Evolutionary conservation across 352 stramenopile species (phyloP).

Genomic region (Globisporangium perplexum): DNA sequence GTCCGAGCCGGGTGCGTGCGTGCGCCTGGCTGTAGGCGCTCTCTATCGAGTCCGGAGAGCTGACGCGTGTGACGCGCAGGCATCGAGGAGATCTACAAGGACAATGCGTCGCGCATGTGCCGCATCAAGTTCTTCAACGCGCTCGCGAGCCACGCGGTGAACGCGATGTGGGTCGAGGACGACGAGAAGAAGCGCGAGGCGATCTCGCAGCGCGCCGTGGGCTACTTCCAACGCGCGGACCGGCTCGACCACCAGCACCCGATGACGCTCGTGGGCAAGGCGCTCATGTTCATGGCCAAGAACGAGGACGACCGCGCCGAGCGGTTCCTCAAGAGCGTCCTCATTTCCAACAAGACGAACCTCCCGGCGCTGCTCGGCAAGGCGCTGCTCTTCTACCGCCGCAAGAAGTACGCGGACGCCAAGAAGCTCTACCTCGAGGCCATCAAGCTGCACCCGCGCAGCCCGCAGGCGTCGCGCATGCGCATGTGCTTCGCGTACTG

Average conservation of each 20-base stretch:
- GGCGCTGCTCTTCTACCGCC: slow-evolving; percentile 81
- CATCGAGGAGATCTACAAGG: slow-evolving; percentile 88
- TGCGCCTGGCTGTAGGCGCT: background rate
- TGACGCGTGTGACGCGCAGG: slow-evolving; percentile 10
- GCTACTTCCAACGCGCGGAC: slow-evolving; percentile 84
- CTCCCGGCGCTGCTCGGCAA: slow-evolving; percentile 83
- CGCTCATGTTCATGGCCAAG: slow-evolving; percentile 91
- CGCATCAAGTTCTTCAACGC: slow-evolving; percentile 90
- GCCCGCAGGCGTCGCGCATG: slow-evolving; percentile 86
- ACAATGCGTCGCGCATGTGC: slow-evolving; percentile 75
- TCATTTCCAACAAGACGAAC: slow-evolving; percentile 87
- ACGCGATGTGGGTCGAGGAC: slow-evolving; percentile 87
- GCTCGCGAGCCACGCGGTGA: slow-evolving; percentile 78
- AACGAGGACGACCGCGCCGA: slow-evolving; percentile 89
- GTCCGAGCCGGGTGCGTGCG: slow-evolving; percentile 47
- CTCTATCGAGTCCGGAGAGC: too few species aligned
- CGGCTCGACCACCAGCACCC: slow-evolving; percentile 86
- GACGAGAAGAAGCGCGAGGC: slow-evolving; percentile 84
- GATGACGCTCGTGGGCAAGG: slow-evolving; percentile 89
- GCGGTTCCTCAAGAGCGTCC: slow-evolving; percentile 88
- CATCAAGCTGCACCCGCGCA: slow-evolving; percentile 91
- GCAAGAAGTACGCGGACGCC: slow-evolving; percentile 86
- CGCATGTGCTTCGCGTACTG: slow-evolving; percentile 96
- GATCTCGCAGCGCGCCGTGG: slow-evolving; percentile 72
- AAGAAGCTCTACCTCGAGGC: slow-evolving; percentile 93